Evolutionary conservation across 495 filamentous ascomycete species (phyloP), one percentile per base, ranked within the genome.

Genomic region (Daldinia decipiens): DNA sequence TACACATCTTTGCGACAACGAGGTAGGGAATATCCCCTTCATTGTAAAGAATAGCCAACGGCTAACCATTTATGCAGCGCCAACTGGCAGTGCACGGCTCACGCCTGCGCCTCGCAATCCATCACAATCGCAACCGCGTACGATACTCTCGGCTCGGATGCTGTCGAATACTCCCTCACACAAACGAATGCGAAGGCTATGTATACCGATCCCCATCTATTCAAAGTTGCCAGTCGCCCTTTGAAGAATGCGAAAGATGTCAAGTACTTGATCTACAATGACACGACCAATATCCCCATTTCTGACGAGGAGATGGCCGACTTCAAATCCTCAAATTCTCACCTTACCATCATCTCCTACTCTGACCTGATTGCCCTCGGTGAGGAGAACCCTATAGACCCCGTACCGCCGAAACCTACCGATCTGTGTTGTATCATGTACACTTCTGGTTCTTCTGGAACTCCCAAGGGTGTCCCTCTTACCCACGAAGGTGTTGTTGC

Each of bases 391-490:
- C 90, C 91, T 29, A 81, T 83, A 31, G 84, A 87, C 9, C 82
- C 84, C n/a, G 86, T 87, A 54, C 85, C 86, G n/a, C 93, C 94
- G 2, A 80, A 80, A 34, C 85, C 91, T 0, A 83, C 87, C 1
- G 92, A 96, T 68, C 84, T 88, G 54, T 87, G 92, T 72, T 97
- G 94, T 52, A 93, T 98, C 80, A 98, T 97, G 84, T 98, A 98
- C 81, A 98, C 94, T 13, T 95, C 92, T 6, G 94, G 94, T 19
- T 97, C 93, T 13, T 97, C 94, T 0, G 94, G 94, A 2, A 84
- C 89, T 32, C 94, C 94, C 5, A 98, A 98, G 79, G 94, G 94
- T 62, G 94, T 97, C 4, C 86, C 91, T 19, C 82, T 97, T 63
- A 90, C 89, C 2, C 94, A 98, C 75, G 84, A 82, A 62, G 90